Conservation (phyloP, 768 basidiomycete genomes). For the Serendipita indica region DNA sequence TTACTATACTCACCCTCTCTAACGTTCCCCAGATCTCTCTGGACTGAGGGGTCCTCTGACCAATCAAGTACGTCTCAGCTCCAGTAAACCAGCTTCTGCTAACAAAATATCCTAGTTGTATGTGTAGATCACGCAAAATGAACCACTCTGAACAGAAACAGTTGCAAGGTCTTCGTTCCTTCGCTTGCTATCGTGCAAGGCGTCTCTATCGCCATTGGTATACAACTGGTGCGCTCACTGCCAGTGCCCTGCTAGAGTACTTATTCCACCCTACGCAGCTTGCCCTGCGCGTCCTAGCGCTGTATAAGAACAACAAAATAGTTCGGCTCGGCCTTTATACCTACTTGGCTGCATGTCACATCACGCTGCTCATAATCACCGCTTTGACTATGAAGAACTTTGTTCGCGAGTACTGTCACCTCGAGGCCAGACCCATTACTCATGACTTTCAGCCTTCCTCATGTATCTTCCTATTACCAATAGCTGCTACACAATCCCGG, state of each 20-base stretch:
- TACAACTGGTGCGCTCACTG: constrained; percentile 7
- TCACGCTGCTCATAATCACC: not conserved
- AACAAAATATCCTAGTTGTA: not conserved
- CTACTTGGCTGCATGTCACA: not conserved
- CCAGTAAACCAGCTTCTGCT: too few species aligned
- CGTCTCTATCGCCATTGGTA: not conserved
- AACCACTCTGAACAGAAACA: too few species aligned
- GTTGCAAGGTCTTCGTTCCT: not conserved
- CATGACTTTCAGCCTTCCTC: not conserved
- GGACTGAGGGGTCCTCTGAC: not conserved
- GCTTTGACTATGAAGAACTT: not conserved
- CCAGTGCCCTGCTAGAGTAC: too few species aligned
- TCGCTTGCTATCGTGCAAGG: constrained; percentile 1
- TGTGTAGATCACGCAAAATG: too few species aligned
- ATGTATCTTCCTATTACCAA: not conserved
- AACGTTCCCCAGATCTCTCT: not conserved
- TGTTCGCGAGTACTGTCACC: not conserved
- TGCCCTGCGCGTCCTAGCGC: constrained; percentile 2
- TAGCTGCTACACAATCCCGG: constrained; percentile 1
- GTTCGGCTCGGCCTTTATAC: not conserved
- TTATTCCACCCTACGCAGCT: not conserved
- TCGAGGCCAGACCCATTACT: too few species aligned
- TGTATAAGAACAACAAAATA: not conserved
- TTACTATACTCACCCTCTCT: too few species aligned
- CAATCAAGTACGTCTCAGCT: not conserved